Conservation (phyloP, 495 filamentous ascomycete species). For the Penicillium ochrochloron region DNA sequence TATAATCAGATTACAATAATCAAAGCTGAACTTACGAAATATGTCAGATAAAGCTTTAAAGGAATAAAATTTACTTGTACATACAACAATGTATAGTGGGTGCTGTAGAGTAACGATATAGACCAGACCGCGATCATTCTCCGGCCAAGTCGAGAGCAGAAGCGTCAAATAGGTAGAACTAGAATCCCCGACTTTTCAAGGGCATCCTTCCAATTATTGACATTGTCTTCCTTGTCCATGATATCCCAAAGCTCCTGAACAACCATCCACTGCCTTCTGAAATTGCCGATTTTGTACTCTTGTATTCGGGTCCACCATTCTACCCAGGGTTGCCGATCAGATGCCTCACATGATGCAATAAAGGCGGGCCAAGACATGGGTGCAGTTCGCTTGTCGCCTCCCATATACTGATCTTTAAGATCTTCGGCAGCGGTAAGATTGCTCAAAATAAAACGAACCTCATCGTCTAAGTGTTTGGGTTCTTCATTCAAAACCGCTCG, state of each 20-base stretch:
- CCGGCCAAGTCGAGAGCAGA: too few relatives aligned
- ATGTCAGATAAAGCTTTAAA: background rate
- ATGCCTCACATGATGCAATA: conserved; percentile 15
- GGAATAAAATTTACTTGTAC: too few relatives aligned
- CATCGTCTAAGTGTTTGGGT: background rate
- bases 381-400: conserved; percentile 6
- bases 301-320: background rate
- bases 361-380: conserved; percentile 24
- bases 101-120: too few relatives aligned
- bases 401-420: conserved; percentile 10
- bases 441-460: background rate
- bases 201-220: background rate
- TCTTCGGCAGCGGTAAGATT: conserved; percentile 15
- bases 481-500: conserved; percentile 1
- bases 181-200: background rate
- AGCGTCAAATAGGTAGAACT: background rate
- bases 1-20: background rate
- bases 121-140: too few relatives aligned
- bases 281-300: background rate
- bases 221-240: background rate
- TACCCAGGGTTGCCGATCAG: background rate
- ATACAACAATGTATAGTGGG: too few relatives aligned
- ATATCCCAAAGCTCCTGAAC: background rate
- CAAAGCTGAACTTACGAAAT: background rate
- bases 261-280: background rate